Conservation (phyloP, 768 basidiomycete species). For the Phaeotremella skinneri region DNA sequence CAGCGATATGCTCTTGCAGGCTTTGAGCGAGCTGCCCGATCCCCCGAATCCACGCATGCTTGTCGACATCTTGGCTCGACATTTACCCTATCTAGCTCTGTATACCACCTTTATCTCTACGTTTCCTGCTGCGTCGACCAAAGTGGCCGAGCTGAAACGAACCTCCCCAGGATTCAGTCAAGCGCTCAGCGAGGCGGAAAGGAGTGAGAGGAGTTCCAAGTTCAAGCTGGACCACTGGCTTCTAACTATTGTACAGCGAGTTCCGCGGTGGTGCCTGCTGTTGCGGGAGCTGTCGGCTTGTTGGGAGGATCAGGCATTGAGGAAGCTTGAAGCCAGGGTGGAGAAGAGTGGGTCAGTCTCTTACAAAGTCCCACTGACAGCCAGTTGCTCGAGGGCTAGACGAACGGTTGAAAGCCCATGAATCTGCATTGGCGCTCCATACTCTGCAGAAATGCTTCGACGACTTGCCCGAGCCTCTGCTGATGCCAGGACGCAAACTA, state of each 20-base stretch:
- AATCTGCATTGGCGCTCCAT: conserved; percentile 70
- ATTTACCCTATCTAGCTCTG: conserved; percentile 83
- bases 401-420: conserved; percentile 72
- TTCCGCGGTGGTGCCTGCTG: conserved; percentile 78
- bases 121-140: conserved; percentile 66
- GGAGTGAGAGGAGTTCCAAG: conserved; percentile 67
- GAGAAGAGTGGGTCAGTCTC: conserved; percentile 64
- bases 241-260: conserved; percentile 79
- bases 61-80: conserved; percentile 61
- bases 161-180: conserved; percentile 60
- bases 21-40: neutral
- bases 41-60: neutral
- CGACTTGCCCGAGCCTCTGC: conserved; percentile 72
- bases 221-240: conserved; percentile 81
- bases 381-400: conserved; percentile 75
- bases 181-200: conserved; percentile 67
- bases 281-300: conserved; percentile 72
- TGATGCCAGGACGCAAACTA: conserved; percentile 75
- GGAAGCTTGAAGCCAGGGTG: conserved; percentile 63
- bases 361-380: conserved; percentile 7
- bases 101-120: conserved; percentile 81
- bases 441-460: conserved; percentile 74
- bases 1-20: neutral
- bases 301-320: conserved; percentile 65
- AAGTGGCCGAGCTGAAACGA: conserved; percentile 58